phyloP scores from a whole-genome alignment of 805 yeast species.

The Saccharomycopsis sp. region DNA sequence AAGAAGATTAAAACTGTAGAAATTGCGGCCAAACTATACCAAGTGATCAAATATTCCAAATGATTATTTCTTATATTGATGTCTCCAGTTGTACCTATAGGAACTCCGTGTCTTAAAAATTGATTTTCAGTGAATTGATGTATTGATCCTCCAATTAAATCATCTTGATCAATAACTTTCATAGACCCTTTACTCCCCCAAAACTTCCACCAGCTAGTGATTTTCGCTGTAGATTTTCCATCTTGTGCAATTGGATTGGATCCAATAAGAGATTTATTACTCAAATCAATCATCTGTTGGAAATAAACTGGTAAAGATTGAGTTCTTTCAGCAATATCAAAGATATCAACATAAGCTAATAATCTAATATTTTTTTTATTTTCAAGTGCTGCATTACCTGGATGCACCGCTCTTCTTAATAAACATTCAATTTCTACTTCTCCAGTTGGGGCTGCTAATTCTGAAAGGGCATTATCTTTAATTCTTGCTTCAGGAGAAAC shows the following conservation, averaged over 20 bases:
- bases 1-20: slow-evolving; percentile 56
- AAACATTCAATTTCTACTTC: slow-evolving; percentile 65
- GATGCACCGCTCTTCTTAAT: slow-evolving; percentile 55
- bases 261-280: slow-evolving; percentile 52
- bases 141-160: too few species aligned
- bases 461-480: slow-evolving; percentile 33
- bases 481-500: slow-evolving; percentile 42
- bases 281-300: slow-evolving; percentile 59
- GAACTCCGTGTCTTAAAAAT: slow-evolving; percentile 75
- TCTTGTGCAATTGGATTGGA: slow-evolving; percentile 28
- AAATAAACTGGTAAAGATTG: slow-evolving; percentile 65
- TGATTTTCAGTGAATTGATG: slow-evolving; percentile 46
- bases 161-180: too few species aligned
- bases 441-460: slow-evolving; percentile 64
- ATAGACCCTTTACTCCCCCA: too few species aligned
- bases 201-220: slow-evolving; percentile 5
- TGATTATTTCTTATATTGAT: slow-evolving; percentile 83
- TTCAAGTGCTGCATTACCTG: slow-evolving; percentile 57
- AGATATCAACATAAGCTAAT: slow-evolving; percentile 73
- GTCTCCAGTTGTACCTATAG: slow-evolving; percentile 75
- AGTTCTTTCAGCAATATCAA: slow-evolving; percentile 63
- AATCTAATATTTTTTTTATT: slow-evolving; percentile 55
- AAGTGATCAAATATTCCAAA: slow-evolving; percentile 82
- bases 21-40: slow-evolving; percentile 81
- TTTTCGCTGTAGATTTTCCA: too few species aligned